These are phyloP conservation scores for Saccharomyces hybrid DNA, from an alignment of 1,139 yeast genomes.

Conservation along the genomic window DNA sequence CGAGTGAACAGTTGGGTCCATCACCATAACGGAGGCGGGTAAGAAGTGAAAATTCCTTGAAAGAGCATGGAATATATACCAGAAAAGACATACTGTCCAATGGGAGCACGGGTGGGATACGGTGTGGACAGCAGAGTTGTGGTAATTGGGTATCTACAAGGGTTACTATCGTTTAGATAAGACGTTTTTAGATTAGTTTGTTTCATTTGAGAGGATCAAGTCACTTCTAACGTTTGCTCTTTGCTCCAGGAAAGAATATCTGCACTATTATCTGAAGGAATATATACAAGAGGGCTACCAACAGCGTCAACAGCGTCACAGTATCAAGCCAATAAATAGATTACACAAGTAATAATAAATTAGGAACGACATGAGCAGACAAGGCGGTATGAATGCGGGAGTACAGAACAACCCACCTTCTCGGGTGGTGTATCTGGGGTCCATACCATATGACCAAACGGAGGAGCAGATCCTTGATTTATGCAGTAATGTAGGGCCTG, in stretches of 20 bases:
- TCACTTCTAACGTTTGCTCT: too few species aligned
- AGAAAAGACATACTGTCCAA: background rate
- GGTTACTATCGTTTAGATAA: background rate
- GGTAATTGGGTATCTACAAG: too few species aligned
- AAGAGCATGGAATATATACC: background rate
- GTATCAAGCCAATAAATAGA: background rate
- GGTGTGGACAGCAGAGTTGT: background rate
- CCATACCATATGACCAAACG: slow-evolving; percentile 69
- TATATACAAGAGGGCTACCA: too few species aligned
- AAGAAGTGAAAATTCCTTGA: background rate
- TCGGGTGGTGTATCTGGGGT: slow-evolving; percentile 50
- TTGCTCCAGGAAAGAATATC: too few species aligned
- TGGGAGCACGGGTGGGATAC: background rate
- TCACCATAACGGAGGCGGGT: background rate
- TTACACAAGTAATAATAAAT: background rate
- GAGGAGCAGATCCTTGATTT: slow-evolving; percentile 71
- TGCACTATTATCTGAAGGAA: too few species aligned
- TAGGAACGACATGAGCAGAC: slow-evolving; percentile 9
- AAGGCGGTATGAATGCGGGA: slow-evolving; percentile 7
- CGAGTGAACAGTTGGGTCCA: background rate
- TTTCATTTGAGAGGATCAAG: too few species aligned
- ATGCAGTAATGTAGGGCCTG: slow-evolving; percentile 60
- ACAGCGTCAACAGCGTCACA: too few species aligned
- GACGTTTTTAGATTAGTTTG: background rate
- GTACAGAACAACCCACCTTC: slow-evolving; percentile 33